A percentile compares a stretch with the other conserved stretches of the same genome.
phyloP scores from a whole-genome alignment of 2,329 filamentous ascomycete genomes.

The Neodidymelliopsis sp. region DNA sequence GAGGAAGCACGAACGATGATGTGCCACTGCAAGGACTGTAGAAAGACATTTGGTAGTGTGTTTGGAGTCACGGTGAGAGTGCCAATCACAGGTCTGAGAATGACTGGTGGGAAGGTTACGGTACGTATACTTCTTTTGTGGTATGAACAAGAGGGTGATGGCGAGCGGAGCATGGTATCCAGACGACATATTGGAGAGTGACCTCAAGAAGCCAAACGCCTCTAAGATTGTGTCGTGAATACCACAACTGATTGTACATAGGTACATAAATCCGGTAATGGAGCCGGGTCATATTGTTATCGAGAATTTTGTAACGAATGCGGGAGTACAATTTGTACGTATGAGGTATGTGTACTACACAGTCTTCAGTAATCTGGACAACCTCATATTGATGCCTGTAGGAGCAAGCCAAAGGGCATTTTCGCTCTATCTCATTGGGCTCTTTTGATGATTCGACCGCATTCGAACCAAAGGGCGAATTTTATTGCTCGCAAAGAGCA shows the following conservation, averaged over 20 bases:
- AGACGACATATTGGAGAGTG: background rate
- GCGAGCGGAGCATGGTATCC: background rate
- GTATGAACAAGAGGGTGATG: background rate
- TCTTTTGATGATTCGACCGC: conserved; percentile 33
- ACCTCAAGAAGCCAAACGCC: background rate
- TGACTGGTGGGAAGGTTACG: conserved; percentile 37
- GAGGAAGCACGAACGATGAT: conserved; percentile 60
- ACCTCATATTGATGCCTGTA: conserved; percentile 3
- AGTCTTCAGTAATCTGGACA: background rate
- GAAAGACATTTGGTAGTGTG: conserved; percentile 61
- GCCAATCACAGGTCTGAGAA: conserved; percentile 53
- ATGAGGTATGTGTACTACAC: conserved; percentile 45
- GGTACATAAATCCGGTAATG: conserved; percentile 60
- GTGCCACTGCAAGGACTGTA: conserved; percentile 63
- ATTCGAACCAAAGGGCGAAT: conserved; percentile 65
- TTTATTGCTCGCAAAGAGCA: conserved; percentile 68
- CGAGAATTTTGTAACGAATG: conserved; percentile 63
- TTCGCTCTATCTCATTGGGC: conserved; percentile 33
- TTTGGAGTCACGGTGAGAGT: conserved; percentile 63
- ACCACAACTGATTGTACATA: conserved; percentile 21
- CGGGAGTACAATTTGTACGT: conserved; percentile 61
- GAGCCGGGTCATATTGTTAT: conserved; percentile 55
- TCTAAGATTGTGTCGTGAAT: background rate
- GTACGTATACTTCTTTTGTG: conserved; percentile 20
- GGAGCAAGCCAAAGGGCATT: conserved; percentile 33